phyloP scores from a whole-genome alignment of 441 rosid genomes.

The Croton laevigatus region DNA sequence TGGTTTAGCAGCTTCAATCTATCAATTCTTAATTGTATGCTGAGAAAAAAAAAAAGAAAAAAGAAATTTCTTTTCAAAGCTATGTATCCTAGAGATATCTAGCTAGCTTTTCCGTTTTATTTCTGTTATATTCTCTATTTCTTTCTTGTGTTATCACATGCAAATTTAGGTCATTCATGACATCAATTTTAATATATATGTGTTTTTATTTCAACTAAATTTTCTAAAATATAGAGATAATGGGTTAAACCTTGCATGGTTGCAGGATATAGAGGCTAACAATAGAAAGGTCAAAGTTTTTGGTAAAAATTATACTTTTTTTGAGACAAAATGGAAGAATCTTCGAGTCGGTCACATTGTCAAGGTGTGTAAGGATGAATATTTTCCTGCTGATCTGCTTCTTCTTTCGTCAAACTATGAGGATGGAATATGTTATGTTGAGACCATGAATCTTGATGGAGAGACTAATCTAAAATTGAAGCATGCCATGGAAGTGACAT shows the following conservation, averaged over 20 bases:
- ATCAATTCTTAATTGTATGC: neutral
- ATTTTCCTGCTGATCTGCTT: constrained; percentile 90
- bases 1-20: neutral
- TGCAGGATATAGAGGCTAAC: constrained; percentile 83
- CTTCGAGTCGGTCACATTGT: constrained; percentile 84
- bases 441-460: constrained; percentile 95
- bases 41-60: neutral
- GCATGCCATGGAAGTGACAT: constrained; percentile 63
- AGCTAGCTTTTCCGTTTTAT: constrained; percentile 9
- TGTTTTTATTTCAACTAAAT: neutral
- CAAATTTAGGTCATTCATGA: neutral
- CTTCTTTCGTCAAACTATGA: constrained; percentile 77
- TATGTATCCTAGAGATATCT: neutral
- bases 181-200: neutral
- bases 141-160: constrained; percentile 6
- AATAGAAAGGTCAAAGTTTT: constrained; percentile 58
- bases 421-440: constrained; percentile 92
- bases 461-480: constrained; percentile 90
- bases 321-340: constrained; percentile 66
- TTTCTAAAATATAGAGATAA: neutral
- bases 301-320: constrained; percentile 37
- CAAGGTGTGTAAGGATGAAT: constrained; percentile 70
- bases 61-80: constrained; percentile 14
- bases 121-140: constrained; percentile 4
- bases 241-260: constrained; percentile 23